Evolutionary conservation across 805 yeast genomes (phyloP).

Genomic region (Starmera dryadoides): DNA sequence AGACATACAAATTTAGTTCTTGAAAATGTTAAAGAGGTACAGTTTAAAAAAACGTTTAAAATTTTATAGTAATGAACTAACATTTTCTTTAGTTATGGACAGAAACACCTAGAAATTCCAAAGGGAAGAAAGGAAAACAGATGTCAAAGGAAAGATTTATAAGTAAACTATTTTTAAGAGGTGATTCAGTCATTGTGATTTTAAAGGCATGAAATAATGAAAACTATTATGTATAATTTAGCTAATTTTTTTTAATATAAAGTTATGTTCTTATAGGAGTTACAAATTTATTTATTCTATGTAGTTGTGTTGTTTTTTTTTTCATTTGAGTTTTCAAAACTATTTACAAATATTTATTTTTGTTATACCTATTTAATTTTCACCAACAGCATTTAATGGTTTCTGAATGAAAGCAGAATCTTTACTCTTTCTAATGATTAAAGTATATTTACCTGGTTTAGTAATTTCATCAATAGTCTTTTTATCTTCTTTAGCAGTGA

Average conservation of each 20-base stretch:
- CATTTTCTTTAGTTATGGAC: constrained; percentile 43
- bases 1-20: constrained; percentile 91
- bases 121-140: constrained; percentile 66
- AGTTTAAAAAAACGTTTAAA: constrained; percentile 2
- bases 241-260: no score
- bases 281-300: no score
- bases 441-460: constrained; percentile 10
- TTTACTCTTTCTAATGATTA: constrained; percentile 8
- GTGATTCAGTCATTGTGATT: constrained; percentile 89
- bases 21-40: constrained; percentile 82
- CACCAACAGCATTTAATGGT: constrained; percentile 8
- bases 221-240: background rate
- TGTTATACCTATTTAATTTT: background rate
- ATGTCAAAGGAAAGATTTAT: constrained; percentile 72
- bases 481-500: constrained; percentile 1
- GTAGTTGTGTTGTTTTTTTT: background rate
- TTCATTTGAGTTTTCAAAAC: no score
- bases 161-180: constrained; percentile 85
- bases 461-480: constrained; percentile 6
- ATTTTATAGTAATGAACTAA: constrained; percentile 1
- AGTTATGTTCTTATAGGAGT: no score
- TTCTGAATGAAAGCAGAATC: constrained; percentile 3
- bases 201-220: constrained; percentile 34
- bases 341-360: no score
- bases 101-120: constrained; percentile 49